phyloP scores from a whole-genome alignment of 2,329 filamentous ascomycete genomes.

The Fonsecaea erecta region DNA sequence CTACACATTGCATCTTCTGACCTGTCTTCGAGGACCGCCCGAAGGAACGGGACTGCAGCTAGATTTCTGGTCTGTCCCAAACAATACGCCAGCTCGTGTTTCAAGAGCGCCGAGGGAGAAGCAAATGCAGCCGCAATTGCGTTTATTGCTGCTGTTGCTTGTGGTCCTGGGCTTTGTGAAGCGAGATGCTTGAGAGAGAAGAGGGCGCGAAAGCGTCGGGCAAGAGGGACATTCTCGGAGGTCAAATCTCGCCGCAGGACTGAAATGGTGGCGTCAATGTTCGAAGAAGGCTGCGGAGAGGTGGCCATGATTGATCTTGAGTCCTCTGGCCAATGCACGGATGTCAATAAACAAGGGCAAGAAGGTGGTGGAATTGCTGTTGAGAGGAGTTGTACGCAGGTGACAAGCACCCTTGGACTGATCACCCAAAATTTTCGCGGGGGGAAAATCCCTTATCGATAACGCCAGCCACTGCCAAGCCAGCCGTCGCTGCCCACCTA shows the following conservation, averaged over 20 bases:
- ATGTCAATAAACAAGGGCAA: neutral
- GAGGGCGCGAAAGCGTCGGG: constrained; percentile 89
- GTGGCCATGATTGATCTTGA: constrained; percentile 29
- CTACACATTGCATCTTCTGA: constrained; percentile 93
- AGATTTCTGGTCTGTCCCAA: constrained; percentile 85
- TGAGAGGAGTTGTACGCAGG: neutral
- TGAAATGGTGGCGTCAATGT: constrained; percentile 48
- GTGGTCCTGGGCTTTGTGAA: constrained; percentile 62
- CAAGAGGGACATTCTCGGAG: constrained; percentile 79
- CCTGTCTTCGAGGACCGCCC: constrained; percentile 73
- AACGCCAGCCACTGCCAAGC: constrained; percentile 14
- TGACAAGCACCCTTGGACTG: neutral
- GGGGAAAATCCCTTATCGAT: constrained; percentile 11
- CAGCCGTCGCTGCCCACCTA: neutral
- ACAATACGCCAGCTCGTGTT: constrained; percentile 97
- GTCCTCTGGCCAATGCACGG: neutral
- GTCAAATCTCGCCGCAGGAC: constrained; percentile 71
- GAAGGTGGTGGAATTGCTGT: neutral
- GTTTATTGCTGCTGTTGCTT: constrained; percentile 67
- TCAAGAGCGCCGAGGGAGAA: constrained; percentile 85
- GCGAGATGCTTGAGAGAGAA: constrained; percentile 97
- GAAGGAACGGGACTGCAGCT: constrained; percentile 73
- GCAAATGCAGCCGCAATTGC: constrained; percentile 87
- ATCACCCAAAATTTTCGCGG: constrained; percentile 14
- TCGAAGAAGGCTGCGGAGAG: constrained; percentile 40